Evolutionary conservation across 129 eudicot species (phyloP).

Genomic region (Arctium lappa): DNA sequence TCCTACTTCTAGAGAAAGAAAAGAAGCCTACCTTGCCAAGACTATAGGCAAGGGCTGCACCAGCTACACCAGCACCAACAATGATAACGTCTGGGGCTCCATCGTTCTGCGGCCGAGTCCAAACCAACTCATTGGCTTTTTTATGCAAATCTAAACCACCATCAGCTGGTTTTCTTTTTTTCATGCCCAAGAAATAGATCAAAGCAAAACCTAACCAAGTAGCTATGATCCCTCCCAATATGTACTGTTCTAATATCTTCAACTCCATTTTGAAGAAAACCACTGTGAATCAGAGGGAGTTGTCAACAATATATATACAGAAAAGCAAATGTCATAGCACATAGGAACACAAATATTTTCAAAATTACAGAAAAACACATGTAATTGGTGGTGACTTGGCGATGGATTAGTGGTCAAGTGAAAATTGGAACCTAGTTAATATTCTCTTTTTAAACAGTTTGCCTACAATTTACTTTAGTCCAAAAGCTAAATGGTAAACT

Average conservation of each 20-base stretch:
- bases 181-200: conserved; percentile 33
- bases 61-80: conserved; percentile 51
- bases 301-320: conserved; percentile 7
- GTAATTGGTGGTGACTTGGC: conserved; percentile 10
- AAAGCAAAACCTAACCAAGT: conserved; percentile 33
- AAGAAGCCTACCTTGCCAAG: conserved; percentile 33
- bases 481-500: conserved; percentile 10
- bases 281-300: conserved; percentile 3
- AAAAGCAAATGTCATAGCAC: neutral
- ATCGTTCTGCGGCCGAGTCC: conserved; percentile 11
- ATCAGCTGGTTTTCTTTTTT: conserved; percentile 22
- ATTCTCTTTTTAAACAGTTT: conserved; percentile 22
- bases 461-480: conserved; percentile 8
- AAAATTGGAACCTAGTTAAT: neutral
- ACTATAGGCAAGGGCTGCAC: conserved; percentile 47
- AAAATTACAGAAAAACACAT: neutral
- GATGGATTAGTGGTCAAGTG: conserved; percentile 1
- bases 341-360: conserved; percentile 3
- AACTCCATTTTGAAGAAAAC: conserved; percentile 21
- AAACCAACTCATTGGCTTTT: neutral
- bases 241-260: conserved; percentile 30
- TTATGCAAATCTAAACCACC: conserved; percentile 6
- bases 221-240: conserved; percentile 32
- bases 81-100: conserved; percentile 31
- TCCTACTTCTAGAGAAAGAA: neutral